Base-by-base conservation (phyloP, 345 rosid genomes). In the Limnanthes douglasii region DNA sequence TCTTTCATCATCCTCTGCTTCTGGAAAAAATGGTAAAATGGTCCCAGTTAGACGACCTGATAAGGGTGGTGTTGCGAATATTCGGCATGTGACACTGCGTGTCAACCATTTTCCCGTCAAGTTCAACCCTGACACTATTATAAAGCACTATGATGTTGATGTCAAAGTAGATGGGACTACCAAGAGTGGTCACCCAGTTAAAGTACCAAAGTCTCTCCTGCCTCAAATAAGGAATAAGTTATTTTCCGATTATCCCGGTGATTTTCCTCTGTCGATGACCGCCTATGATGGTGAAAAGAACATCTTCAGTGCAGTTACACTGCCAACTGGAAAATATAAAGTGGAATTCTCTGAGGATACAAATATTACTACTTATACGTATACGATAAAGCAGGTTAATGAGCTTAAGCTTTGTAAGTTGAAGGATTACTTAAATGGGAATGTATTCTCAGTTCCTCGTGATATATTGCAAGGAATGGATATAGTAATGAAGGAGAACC, bases 401-500 rank as follows among this genome's bases (percentile, higher is more conserved):
- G 71, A 63, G 54, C 78, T 78, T 28, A 68, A 50, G 65, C 60
- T 73, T 22, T 9, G 51, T 32, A 64, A 73, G 45, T 43, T 86
- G 76, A 58, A 48, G 57, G 80, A 71, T 18, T 86, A 82, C 54
- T 52, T 73, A 40, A 39, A 40, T 0, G 76, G 79, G 16, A 20
- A 34, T 0, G 46, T 51, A 1, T 25, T 42, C 14, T 33, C 54
- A 0, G 18, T 57, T 3, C 94, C 97, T 3, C 82, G 93, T 21
- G 92, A 82, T 19, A 66, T 82, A 11, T 40, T 86, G 60, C 97
- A 82, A 57, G 94, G 83, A 11, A 51, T 86, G 80, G 95, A 86
- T 65, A 66, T 86, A 8, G 86, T 86, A 29, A 66, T 86, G 93
- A 86, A 86, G 60, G 97, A 86, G 69, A 76, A 86, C 46, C 82